Conservation (phyloP, 2,329 filamentous ascomycete species). For the Chrysosporium keratinophilum region DNA sequence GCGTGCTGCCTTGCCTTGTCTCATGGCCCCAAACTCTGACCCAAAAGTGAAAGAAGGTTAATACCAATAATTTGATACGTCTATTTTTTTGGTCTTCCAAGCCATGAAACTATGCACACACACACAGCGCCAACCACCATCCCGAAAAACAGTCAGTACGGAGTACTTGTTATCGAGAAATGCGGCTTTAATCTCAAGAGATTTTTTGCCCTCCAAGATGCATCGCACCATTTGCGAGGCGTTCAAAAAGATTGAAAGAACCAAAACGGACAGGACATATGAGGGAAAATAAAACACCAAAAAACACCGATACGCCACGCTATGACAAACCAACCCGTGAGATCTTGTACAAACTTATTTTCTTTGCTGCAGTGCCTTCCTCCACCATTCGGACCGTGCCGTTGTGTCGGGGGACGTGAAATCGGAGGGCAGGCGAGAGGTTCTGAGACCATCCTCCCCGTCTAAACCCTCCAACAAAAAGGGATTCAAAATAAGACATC, state of each 20-base stretch:
- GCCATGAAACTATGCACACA: background rate
- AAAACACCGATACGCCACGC: constrained; percentile 5
- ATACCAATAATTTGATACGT: background rate
- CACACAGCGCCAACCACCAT: background rate
- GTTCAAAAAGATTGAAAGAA: background rate
- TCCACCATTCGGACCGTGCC: background rate
- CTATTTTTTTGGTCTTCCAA: background rate
- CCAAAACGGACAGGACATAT: background rate
- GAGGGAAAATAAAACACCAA: constrained; percentile 4
- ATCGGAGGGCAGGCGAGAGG: background rate
- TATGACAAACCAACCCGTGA: constrained; percentile 6
- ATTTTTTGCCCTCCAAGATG: constrained; percentile 2
- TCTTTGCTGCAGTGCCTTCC: background rate
- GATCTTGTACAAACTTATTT: constrained; percentile 9
- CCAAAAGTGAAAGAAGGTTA: background rate
- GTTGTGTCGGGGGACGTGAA: background rate
- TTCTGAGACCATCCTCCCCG: background rate
- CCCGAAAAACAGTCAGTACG: background rate
- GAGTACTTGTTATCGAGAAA: background rate
- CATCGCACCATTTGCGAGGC: background rate
- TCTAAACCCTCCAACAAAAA: background rate
- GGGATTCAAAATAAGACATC: constrained; percentile 2
- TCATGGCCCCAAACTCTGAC: background rate
- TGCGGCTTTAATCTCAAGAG: background rate
- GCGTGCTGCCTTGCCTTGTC: background rate